Base-by-base conservation (phyloP, 2,329 filamentous ascomycete species). In the Botrytis cinerea region DNA sequence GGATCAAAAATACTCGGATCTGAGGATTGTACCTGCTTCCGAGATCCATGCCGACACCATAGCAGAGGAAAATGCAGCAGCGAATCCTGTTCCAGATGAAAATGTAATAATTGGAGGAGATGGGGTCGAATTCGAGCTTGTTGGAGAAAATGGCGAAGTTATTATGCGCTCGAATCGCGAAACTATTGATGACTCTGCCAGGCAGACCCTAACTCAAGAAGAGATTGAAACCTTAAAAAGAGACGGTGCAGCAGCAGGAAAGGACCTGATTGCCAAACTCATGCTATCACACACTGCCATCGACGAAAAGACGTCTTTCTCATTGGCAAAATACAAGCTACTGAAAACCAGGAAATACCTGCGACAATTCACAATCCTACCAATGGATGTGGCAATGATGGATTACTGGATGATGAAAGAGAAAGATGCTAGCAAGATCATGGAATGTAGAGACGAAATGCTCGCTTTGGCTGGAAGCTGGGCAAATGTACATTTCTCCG, bases 301-400 rank as follows among this genome's bases (percentile, higher is more conserved):
- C 61, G 94, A 97, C 77, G 92, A 98, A 84, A 99, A 99, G 86
- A 98, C 96, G 0, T 87, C 90, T 0, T 99, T 97, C 80, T 97
- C 94, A 3, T 85, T 98, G 73, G 95, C 95, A 61, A 99, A 99
- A 82, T 99, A 99, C 83, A 97, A 96, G 80, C 85, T 98, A 28
- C 87, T 97, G 63, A 99, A 99, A 84, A 92, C 93, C 76, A 95
- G 91, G 81, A 99, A 99, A 83, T 98, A 97, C 81, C 88, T 98
- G 76, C 91, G 92, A 79, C 87, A 94, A 20, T 98, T 99, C 80
- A 93, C 92, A 0, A 89, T 96, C 1, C 82, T 97, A 70, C 95
- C 95, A 0, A 84, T 98, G 77, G 94, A 98, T 80, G 90, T 97
- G 22, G 87, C 90, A 0, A 87, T 90, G 76, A 85, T 98, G 75